These are phyloP conservation scores for Didymella pinodella DNA, from an alignment of 2,329 filamentous ascomycete species.

Conservation along the genomic window DNA sequence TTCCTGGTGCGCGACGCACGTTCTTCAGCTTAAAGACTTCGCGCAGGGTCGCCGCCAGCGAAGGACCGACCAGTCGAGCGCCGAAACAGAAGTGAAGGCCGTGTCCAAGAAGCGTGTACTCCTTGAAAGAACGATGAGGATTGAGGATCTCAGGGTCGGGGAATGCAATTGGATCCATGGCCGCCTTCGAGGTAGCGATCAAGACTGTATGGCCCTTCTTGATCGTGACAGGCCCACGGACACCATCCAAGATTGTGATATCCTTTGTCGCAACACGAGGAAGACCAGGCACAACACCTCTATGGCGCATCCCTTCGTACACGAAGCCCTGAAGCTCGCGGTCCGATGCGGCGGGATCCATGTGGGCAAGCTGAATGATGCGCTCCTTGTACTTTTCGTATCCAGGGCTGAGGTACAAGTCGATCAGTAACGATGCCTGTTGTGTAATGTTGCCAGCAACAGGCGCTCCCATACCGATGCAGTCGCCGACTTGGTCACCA, in stretches of 20 bases:
- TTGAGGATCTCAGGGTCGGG: slow-evolving; percentile 44
- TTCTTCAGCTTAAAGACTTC: slow-evolving; percentile 48
- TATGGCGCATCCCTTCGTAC: slow-evolving; percentile 64
- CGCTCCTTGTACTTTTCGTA: slow-evolving; percentile 62
- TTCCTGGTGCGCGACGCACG: slow-evolving; percentile 42
- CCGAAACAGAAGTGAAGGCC: slow-evolving; percentile 49
- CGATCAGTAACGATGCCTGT: slow-evolving; percentile 62
- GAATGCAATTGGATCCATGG: slow-evolving; percentile 46
- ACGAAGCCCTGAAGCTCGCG: slow-evolving; percentile 62
- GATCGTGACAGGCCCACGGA: slow-evolving; percentile 57
- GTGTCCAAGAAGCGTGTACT: slow-evolving; percentile 45
- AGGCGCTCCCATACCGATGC: slow-evolving; percentile 60
- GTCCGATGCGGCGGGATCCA: slow-evolving; percentile 63
- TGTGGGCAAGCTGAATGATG: slow-evolving; percentile 60
- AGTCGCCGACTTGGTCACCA: slow-evolving; percentile 60
- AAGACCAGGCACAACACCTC: slow-evolving; percentile 61
- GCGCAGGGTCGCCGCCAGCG: slow-evolving; percentile 42
- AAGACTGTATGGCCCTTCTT: slow-evolving; percentile 50
- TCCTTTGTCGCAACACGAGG: slow-evolving; percentile 58
- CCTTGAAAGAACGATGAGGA: slow-evolving; percentile 49
- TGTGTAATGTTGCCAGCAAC: slow-evolving; percentile 62
- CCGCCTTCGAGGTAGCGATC: slow-evolving; percentile 53
- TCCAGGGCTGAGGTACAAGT: slow-evolving; percentile 59
- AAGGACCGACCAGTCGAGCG: slow-evolving; percentile 38
- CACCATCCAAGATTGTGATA: slow-evolving; percentile 60